A percentile compares a stretch with the other conserved stretches of the same genome.
Evolutionary conservation across 108 stramenopile genomes (phyloP).

Genomic region (Stephanodiscus triporus): DNA sequence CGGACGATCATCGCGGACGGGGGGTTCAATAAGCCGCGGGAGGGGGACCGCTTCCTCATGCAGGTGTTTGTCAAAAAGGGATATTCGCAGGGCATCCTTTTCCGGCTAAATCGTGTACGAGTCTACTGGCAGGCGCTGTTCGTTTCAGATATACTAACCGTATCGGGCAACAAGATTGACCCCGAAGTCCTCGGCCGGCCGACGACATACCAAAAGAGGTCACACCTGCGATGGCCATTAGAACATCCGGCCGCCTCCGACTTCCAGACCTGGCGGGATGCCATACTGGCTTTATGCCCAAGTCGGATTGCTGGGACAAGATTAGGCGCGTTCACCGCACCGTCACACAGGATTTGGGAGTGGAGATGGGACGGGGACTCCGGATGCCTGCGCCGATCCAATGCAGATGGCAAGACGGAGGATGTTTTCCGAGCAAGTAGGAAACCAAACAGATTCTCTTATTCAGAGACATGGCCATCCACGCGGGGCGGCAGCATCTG

Average conservation of each 20-base stretch:
- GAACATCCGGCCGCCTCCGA: background rate
- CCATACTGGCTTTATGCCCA: background rate
- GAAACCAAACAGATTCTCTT: no score
- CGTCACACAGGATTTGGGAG: no score
- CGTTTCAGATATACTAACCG: background rate
- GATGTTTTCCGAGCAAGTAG: no score
- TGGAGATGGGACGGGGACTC: no score
- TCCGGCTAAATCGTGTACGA: background rate
- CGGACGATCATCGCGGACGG: no score
- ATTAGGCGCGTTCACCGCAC: no score
- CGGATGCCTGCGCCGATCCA: no score
- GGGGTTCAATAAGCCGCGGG: background rate
- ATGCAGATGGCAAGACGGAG: no score
- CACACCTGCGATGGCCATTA: background rate
- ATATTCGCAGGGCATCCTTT: background rate
- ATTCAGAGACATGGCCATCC: no score
- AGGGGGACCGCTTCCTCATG: background rate
- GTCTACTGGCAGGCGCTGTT: conserved; percentile 4
- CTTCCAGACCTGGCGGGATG: background rate
- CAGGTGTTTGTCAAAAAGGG: background rate
- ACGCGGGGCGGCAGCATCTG: no score
- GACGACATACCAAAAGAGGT: background rate
- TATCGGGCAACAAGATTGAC: background rate
- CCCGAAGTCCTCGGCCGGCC: background rate
- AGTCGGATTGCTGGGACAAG: background rate